Evolutionary conservation across 164 flowering plant species (phyloP), one percentile per base, ranked within the genome.

Genomic region (Dillenia suffruticosa): DNA sequence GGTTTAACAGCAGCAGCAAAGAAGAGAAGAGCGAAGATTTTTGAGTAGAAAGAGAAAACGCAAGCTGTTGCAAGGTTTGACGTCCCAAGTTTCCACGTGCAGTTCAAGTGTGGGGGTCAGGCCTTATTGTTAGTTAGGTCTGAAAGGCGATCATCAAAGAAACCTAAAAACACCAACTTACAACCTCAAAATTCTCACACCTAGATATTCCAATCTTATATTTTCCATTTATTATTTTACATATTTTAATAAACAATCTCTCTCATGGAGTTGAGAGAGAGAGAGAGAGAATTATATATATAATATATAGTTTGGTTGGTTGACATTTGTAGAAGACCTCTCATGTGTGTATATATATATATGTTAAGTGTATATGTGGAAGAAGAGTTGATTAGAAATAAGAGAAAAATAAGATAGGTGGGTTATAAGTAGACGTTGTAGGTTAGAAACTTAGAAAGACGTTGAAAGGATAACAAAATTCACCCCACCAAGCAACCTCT

Each of bases 381-480:
- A 57, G 9, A 44, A 7, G 46, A 59, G 12, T 24, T 46, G 40
- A 32, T 32, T 6, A 14, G 44, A 55, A 51, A 46, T 50, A 51
- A 47, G 13, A 58, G 60, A 54, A 58, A 49, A 63, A 50, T 22
- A 11, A 45, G 64, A 56, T 32, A 4, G 76, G 77, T 73, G 71
- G 81, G 75, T 71, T 72, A 55, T 49, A 76, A 70, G 84, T 80
- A 78, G 87, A 71, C 46, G 83, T 73, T 76, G 81, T 83, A 84
- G 91, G 89, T 84, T 86, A 77, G 92, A 84, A 86, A 81, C 78
- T 74, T 40, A 72, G 65, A 55, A 58, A 71, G 92, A 86, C 69
- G 82, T 82, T 84, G 89, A 87, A 76, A 87, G 87, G 64, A 77
- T 77, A 84, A 81, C 84, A 61, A 82, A 80, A 78, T 71, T 82